Evolutionary conservation across 345 rosid species (phyloP).

Genomic region (Populus tremula): DNA sequence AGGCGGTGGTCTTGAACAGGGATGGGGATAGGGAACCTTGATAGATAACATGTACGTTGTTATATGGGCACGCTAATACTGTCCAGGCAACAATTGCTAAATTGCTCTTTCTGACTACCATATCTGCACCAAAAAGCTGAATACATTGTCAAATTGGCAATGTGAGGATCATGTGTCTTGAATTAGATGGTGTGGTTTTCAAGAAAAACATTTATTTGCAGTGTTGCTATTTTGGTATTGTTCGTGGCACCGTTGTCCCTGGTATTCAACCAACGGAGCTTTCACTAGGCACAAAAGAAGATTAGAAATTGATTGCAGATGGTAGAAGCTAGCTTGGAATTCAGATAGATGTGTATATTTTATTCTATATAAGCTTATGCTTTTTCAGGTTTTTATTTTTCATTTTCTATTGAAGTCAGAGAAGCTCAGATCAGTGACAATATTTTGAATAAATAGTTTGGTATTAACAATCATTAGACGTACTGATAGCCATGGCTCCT

Average conservation of each 20-base stretch:
- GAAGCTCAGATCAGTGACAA: not conserved
- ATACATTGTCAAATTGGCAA: not conserved
- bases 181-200: constrained; percentile 18
- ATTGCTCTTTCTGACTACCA: constrained; percentile 19
- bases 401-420: constrained; percentile 6
- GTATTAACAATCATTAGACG: not conserved
- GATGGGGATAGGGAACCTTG: constrained; percentile 41
- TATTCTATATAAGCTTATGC: constrained; percentile 7
- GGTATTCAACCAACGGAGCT: not conserved
- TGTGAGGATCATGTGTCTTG: constrained; percentile 10
- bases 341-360: constrained; percentile 22
- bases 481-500: constrained; percentile 5
- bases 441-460: not conserved
- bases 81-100: constrained; percentile 28
- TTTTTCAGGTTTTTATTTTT: not conserved
- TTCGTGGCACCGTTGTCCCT: constrained; percentile 2
- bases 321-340: constrained; percentile 16
- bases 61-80: constrained; percentile 19
- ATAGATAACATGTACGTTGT: constrained; percentile 34
- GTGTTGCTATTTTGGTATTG: constrained; percentile 4
- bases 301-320: constrained; percentile 2
- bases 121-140: not conserved
- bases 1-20: constrained; percentile 32
- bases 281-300: constrained; percentile 22
- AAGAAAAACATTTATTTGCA: constrained; percentile 11